Conservation (phyloP, 1,284 basidiomycete genomes). For the Fistulina hepatica region DNA sequence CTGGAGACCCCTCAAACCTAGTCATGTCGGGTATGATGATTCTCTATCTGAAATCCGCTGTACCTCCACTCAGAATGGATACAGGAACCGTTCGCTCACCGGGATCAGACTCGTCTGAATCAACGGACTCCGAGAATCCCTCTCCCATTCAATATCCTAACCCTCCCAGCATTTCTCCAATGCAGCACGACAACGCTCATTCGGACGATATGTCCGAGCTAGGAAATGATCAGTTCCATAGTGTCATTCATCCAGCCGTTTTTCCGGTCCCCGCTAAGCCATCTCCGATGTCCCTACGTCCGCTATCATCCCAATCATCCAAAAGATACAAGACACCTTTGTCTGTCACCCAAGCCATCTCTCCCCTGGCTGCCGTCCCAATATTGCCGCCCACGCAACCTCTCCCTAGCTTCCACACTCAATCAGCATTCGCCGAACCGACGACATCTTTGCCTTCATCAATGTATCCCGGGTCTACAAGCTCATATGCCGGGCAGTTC, state of each 20-base stretch:
- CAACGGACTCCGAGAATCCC: constrained; percentile 37
- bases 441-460: constrained; percentile 31
- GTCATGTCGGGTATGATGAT: constrained; percentile 53
- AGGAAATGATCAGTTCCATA: constrained; percentile 37
- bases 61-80: constrained; percentile 3
- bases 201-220: constrained; percentile 32
- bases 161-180: not conserved
- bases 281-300: constrained; percentile 33
- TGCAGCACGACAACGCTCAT: constrained; percentile 22
- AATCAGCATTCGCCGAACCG: constrained; percentile 57
- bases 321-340: constrained; percentile 69
- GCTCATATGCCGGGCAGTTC: constrained; percentile 28
- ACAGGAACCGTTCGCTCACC: constrained; percentile 40
- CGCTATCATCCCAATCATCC: constrained; percentile 62
- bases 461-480: constrained; percentile 22
- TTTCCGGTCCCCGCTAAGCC: constrained; percentile 15
- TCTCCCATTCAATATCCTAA: not conserved
- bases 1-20: constrained; percentile 56
- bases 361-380: constrained; percentile 41
- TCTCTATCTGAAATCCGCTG: constrained; percentile 6
- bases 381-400: constrained; percentile 45
- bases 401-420: constrained; percentile 57
- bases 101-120: constrained; percentile 50
- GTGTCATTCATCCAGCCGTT: constrained; percentile 28
- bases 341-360: constrained; percentile 39